Percentiles rank a stretch among this genome's conserved stretches.
Evolutionary conservation across 352 stramenopile genomes (phyloP).

Genomic region (Phytophthora brassicae): DNA sequence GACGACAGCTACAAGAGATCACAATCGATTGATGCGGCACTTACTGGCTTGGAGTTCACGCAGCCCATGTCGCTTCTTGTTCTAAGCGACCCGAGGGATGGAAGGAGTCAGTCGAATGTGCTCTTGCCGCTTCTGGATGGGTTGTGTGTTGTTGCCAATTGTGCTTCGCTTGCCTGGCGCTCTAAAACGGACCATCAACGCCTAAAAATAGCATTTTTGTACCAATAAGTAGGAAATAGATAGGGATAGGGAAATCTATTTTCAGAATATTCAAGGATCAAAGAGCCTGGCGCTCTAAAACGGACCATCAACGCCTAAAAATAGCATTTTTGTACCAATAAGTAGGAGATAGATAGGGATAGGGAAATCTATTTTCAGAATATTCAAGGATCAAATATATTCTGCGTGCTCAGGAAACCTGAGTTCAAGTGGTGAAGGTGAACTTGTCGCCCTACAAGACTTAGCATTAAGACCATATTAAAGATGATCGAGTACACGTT

Average conservation of each 20-base stretch:
- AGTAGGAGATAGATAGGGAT: neutral
- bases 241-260: slow-evolving; percentile 26
- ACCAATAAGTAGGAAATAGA: slow-evolving; percentile 11
- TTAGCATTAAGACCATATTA: slow-evolving; percentile 15
- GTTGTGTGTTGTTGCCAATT: slow-evolving; percentile 33
- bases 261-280: slow-evolving; percentile 15
- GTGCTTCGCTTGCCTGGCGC: neutral
- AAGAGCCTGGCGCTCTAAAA: slow-evolving; percentile 25
- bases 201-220: slow-evolving; percentile 31
- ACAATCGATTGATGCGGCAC: slow-evolving; percentile 3
- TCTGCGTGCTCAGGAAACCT: no score
- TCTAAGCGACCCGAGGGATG: slow-evolving; percentile 3
- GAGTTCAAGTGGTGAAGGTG: slow-evolving; percentile 68
- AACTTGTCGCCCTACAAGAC: slow-evolving; percentile 67
- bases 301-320: slow-evolving; percentile 23
- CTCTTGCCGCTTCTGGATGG: slow-evolving; percentile 30
- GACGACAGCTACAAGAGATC: neutral
- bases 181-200: slow-evolving; percentile 24
- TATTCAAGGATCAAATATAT: no score
- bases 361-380: slow-evolving; percentile 31
- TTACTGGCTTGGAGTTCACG: slow-evolving; percentile 72
- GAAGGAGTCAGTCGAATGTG: slow-evolving; percentile 27
- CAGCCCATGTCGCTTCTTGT: slow-evolving; percentile 57
- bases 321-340: slow-evolving; percentile 26
- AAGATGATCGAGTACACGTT: neutral